Base-by-base conservation (phyloP, 495 filamentous ascomycete genomes). In the Aspergillus affinis region DNA sequence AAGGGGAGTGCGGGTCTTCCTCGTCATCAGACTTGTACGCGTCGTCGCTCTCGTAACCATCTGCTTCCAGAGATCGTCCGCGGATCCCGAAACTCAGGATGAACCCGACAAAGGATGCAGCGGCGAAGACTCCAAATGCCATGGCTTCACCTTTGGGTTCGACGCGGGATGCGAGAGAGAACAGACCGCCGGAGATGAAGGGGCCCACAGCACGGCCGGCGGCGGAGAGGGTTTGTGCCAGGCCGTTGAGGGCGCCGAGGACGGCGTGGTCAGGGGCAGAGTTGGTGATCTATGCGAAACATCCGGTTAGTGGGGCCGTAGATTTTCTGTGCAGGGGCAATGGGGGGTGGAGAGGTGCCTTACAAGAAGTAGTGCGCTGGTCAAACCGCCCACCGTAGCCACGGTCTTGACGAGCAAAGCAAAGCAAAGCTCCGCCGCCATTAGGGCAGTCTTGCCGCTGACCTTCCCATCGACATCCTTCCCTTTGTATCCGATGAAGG, bases 221-320 rank as follows among this genome's bases (percentile, higher is more conserved):
- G 0, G 95, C 94, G 8, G 91, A 94, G 3, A 98, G 84, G 0
- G 92, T 95, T 72, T 98, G 94, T 4, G 94, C 94, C 19, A 98
- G 86, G 29, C 94, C 94, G 62, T 98, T 97, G 29, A 98, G 77
- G 1, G 90, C 93, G 12, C 94, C 94, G 0, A 98, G 81, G 4
- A 91, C 91, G 19, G 88, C 87, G 69, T 96, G 83, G 36, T 92
- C 90, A 0, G 90, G 91, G 2, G 91, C 90, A 2, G 90, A 92
- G 67, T 98, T 98, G 23, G 93, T 98, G 64, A 98, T 88, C 91
- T 95, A 45, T 9, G 57, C 12, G 21, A 41, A 6, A 36, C 54
- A 5, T 13, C 13, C 12, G 8, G 36, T 41, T 41, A 46, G 69
- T 60, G 64, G 57, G 60, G 23, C 44, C 49, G 57, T 65, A 54